These are phyloP conservation scores for Aspergillus ruber DNA, from an alignment of 2,329 filamentous ascomycete genomes.

Conservation along the genomic window DNA sequence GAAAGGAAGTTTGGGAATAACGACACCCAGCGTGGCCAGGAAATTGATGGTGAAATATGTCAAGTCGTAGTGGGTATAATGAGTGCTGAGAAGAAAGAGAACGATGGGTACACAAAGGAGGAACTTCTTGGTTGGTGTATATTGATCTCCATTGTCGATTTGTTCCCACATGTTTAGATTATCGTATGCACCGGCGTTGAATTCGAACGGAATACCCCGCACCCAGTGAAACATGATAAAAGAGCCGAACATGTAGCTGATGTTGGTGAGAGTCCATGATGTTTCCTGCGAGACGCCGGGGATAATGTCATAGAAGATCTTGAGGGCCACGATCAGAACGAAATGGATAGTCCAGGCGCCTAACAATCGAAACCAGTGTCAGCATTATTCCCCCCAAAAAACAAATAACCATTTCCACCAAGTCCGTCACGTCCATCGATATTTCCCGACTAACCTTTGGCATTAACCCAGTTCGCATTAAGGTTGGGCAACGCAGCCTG, in stretches of 20 bases:
- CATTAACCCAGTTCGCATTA: slow-evolving; percentile 98
- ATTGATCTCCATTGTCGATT: slow-evolving; percentile 98
- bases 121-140: slow-evolving; percentile 98
- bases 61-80: slow-evolving; percentile 97
- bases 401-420: neutral
- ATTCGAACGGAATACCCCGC: slow-evolving; percentile 94
- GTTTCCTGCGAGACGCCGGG: slow-evolving; percentile 95
- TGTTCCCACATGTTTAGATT: slow-evolving; percentile 99
- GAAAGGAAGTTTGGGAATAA: slow-evolving; percentile 93
- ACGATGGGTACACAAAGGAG: slow-evolving; percentile 88
- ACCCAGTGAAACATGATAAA: slow-evolving; percentile 99
- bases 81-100: slow-evolving; percentile 91
- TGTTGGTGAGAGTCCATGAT: slow-evolving; percentile 97
- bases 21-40: slow-evolving; percentile 80
- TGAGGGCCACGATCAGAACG: slow-evolving; percentile 82
- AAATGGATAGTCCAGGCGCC: slow-evolving; percentile 98
- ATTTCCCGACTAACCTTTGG: slow-evolving; percentile 67
- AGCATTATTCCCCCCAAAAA: slow-evolving; percentile 3
- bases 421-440: too few relatives aligned
- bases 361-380: slow-evolving; percentile 33
- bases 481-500: slow-evolving; percentile 90
- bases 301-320: slow-evolving; percentile 95
- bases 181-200: slow-evolving; percentile 97
- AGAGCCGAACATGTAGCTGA: slow-evolving; percentile 97
- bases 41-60: slow-evolving; percentile 98